Conservation (phyloP, 306 rosid species). For the Acacia crassicarpa region DNA sequence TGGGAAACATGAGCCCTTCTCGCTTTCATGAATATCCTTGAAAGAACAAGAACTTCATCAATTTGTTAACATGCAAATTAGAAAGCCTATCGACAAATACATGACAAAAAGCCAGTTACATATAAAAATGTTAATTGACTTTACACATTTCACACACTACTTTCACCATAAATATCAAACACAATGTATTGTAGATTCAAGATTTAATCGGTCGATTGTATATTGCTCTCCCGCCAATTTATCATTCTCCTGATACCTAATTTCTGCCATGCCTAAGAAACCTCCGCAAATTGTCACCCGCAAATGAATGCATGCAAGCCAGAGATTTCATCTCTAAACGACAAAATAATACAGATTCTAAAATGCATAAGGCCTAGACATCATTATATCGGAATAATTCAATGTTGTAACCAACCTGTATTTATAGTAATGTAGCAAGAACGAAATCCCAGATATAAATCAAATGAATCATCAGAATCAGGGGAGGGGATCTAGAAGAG, state of each 20-base stretch:
- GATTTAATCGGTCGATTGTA: background rate
- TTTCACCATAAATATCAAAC: background rate
- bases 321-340: background rate
- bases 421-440: too few species aligned
- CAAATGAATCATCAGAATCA: background rate
- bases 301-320: background rate
- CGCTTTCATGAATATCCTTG: background rate
- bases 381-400: background rate
- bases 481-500: background rate
- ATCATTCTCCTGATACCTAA: background rate
- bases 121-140: background rate
- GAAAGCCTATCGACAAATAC: background rate
- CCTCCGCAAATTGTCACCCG: background rate
- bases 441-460: conserved; percentile 24
- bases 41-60: background rate
- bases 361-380: background rate
- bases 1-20: background rate
- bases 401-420: background rate
- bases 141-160: background rate
- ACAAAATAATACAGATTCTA: background rate
- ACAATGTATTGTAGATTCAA: background rate
- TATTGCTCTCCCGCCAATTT: background rate
- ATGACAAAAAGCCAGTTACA: background rate
- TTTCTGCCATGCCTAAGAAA: background rate
- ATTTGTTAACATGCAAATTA: background rate